Conservation (phyloP, 73 alveolate genomes). For the Halteria grandinella region DNA sequence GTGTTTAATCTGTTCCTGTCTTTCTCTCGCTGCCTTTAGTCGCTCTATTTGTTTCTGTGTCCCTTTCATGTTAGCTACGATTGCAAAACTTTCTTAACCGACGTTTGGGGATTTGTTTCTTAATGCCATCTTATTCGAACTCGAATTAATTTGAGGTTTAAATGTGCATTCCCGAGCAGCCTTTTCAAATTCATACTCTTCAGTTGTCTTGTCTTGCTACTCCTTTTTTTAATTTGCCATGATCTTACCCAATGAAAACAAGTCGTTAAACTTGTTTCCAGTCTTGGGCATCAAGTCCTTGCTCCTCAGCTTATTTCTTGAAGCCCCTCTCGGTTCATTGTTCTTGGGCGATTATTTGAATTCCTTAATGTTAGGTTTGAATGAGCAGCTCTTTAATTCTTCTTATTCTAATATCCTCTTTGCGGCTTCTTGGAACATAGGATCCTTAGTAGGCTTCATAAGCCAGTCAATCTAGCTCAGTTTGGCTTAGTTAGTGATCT, state of each 20-base stretch:
- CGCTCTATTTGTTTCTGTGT: conserved; percentile 20
- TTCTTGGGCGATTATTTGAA: background rate
- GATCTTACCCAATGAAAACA: conserved; percentile 45
- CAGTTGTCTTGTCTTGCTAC: conserved; percentile 34
- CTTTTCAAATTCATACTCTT: conserved; percentile 67
- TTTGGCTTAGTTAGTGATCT: background rate
- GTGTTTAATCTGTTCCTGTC: background rate
- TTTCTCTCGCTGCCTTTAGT: conserved; percentile 38
- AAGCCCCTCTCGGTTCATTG: background rate
- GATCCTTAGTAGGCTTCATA: conserved; percentile 18
- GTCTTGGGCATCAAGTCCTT: conserved; percentile 50
- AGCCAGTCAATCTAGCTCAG: conserved; percentile 29
- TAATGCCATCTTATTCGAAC: background rate
- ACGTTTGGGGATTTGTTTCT: conserved; percentile 44
- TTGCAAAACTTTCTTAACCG: conserved; percentile 4
- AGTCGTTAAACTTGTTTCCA: conserved; percentile 66
- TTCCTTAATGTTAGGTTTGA: conserved; percentile 21
- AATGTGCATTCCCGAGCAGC: conserved; percentile 58
- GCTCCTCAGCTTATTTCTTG: conserved; percentile 42
- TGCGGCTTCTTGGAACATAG: conserved; percentile 42
- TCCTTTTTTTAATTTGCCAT: conserved; percentile 7
- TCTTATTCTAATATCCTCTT: background rate
- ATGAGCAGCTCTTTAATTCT: conserved; percentile 34
- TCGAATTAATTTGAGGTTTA: conserved; percentile 33
- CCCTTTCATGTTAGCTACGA: background rate